phyloP scores from a whole-genome alignment of 1,284 basidiomycete genomes.

The Leccinum pachyderme region DNA sequence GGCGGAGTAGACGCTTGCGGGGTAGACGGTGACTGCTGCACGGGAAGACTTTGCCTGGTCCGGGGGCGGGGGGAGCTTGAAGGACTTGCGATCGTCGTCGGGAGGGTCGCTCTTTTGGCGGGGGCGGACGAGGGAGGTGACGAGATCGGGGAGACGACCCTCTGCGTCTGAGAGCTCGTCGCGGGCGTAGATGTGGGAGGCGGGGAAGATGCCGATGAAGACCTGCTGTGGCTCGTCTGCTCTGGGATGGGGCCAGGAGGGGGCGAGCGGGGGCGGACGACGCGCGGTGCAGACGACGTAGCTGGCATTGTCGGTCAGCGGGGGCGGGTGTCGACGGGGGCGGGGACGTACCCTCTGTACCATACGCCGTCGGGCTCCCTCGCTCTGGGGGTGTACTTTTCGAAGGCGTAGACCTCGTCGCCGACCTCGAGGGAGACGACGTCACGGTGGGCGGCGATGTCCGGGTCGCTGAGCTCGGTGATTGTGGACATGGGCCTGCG shows the following conservation, averaged over 20 bases:
- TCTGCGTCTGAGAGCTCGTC: constrained; percentile 90
- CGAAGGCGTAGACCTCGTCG: constrained; percentile 96
- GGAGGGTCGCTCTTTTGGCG: constrained; percentile 22
- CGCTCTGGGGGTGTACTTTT: constrained; percentile 74
- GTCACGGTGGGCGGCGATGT: constrained; percentile 63
- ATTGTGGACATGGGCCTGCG: constrained; percentile 62
- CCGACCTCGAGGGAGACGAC: constrained; percentile 86
- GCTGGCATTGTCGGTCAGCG: constrained; percentile 38
- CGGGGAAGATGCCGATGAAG: constrained; percentile 94
- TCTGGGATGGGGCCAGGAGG: constrained; percentile 59
- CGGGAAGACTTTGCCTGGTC: constrained; percentile 70
- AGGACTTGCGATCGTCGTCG: constrained; percentile 52
- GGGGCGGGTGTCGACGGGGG: background rate
- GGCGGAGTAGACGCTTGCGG: constrained; percentile 61
- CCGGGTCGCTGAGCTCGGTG: constrained; percentile 67
- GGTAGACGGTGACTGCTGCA: constrained; percentile 67
- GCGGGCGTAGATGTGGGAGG: constrained; percentile 85
- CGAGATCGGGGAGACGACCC: constrained; percentile 75
- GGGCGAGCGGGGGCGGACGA: constrained; percentile 54
- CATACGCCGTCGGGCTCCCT: constrained; percentile 78
- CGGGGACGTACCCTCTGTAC: constrained; percentile 79
- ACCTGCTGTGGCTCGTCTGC: constrained; percentile 81
- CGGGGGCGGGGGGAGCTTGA: constrained; percentile 68
- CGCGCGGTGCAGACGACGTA: constrained; percentile 87
- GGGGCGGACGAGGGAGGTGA: constrained; percentile 39